These are phyloP conservation scores for Ceratobasidium sp. DNA, from an alignment of 1,284 basidiomycete species.

Conservation along the genomic window DNA sequence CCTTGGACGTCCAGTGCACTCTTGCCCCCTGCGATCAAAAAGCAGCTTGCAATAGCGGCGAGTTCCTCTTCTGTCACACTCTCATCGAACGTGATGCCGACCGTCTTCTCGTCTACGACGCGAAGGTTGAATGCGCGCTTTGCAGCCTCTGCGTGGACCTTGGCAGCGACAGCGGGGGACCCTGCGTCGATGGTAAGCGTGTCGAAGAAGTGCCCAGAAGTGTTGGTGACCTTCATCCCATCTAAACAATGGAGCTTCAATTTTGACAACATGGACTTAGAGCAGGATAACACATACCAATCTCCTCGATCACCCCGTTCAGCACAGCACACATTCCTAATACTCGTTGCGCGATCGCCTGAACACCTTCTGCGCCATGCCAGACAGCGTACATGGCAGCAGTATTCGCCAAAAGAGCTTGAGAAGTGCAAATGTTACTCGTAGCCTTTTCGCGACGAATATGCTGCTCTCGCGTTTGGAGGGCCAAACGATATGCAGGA, in stretches of 20 bases:
- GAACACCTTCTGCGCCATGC: constrained; percentile 89
- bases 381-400: constrained; percentile 98
- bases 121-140: constrained; percentile 86
- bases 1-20: not conserved
- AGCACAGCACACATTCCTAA: constrained; percentile 19
- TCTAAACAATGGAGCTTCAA: not conserved
- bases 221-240: constrained; percentile 57
- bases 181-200: constrained; percentile 88
- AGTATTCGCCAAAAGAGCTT: constrained; percentile 95
- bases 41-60: constrained; percentile 58
- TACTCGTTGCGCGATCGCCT: constrained; percentile 72
- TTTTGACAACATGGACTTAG: not conserved
- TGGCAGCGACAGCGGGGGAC: constrained; percentile 63
- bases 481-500: constrained; percentile 88
- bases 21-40: constrained; percentile 22
- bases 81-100: constrained; percentile 95
- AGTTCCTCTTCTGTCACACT: constrained; percentile 80
- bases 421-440: constrained; percentile 92
- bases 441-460: constrained; percentile 96
- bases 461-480: constrained; percentile 89
- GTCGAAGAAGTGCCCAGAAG: constrained; percentile 79
- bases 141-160: constrained; percentile 74
- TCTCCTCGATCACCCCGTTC: not conserved
- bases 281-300: constrained; percentile 10
- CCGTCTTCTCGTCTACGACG: constrained; percentile 72